phyloP scores from a whole-genome alignment of 2,329 filamentous ascomycete genomes.

The Colletotrichum spaethianum region DNA sequence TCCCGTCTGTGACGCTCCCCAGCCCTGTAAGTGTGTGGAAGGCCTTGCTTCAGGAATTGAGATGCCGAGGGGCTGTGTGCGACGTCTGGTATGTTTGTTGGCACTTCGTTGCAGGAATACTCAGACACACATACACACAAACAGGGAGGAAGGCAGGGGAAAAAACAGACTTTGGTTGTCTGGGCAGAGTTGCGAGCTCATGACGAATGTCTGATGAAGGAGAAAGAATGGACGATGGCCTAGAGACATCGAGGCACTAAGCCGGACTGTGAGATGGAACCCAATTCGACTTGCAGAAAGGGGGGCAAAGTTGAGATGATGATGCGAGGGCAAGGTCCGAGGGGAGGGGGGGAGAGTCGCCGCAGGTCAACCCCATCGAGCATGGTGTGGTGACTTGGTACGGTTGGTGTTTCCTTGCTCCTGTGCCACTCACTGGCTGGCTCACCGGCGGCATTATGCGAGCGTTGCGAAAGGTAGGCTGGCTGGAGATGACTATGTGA shows the following conservation, averaged over 20 bases:
- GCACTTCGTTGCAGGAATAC: too few species aligned
- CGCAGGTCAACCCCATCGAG: not conserved
- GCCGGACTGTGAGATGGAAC: conserved; percentile 30
- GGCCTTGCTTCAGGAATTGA: conserved; percentile 25
- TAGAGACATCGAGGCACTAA: conserved; percentile 15
- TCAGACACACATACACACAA: too few species aligned
- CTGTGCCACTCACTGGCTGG: not conserved
- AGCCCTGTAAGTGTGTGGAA: conserved; percentile 15
- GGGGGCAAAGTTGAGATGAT: conserved; percentile 29
- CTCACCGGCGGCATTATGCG: not conserved
- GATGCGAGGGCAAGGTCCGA: conserved; percentile 12
- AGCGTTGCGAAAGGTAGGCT: not conserved
- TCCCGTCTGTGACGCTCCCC: conserved; percentile 34
- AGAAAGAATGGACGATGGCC: conserved; percentile 8
- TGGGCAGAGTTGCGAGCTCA: conserved; percentile 24
- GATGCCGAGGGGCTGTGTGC: conserved; percentile 32
- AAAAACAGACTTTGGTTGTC: not conserved
- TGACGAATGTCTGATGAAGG: conserved; percentile 18
- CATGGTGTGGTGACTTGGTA: not conserved
- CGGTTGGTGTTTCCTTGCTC: not conserved
- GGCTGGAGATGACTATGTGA: conserved; percentile 36
- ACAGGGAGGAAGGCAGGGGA: conserved; percentile 15
- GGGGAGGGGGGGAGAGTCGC: conserved; percentile 20
- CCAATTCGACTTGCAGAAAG: conserved; percentile 18
- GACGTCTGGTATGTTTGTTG: not conserved